These are phyloP conservation scores for Monosporascus sp. DNA, from an alignment of 2,329 filamentous ascomycete species.

Conservation along the genomic window DNA sequence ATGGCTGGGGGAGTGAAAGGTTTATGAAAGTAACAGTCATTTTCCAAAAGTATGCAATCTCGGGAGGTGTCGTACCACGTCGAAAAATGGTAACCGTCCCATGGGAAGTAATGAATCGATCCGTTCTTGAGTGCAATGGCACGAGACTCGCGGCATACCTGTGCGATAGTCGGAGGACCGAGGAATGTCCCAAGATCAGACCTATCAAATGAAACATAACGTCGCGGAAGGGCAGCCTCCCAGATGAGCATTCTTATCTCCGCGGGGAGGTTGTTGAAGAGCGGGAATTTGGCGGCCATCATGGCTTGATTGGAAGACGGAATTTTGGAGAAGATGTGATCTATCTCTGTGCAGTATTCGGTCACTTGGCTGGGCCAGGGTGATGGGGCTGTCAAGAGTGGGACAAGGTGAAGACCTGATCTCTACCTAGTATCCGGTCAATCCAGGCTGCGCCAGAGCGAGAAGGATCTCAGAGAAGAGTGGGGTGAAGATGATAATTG, in stretches of 20 bases:
- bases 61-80: background rate
- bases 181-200: background rate
- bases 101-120: background rate
- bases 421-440: too few species aligned
- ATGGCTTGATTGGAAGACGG: too few species aligned
- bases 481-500: too few species aligned
- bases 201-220: background rate
- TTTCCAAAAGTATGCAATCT: background rate
- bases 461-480: too few species aligned
- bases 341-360: too few species aligned
- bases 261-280: background rate
- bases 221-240: slow-evolving; percentile 1
- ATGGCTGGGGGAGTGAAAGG: too few species aligned
- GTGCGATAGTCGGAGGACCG: background rate
- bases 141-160: background rate
- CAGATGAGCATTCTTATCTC: slow-evolving; percentile 2
- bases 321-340: too few species aligned
- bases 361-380: too few species aligned
- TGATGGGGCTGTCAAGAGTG: too few species aligned
- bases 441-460: too few species aligned
- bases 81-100: fast-evolving
- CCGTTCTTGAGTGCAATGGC: background rate
- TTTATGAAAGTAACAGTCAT: background rate
- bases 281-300: background rate
- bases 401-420: too few species aligned